phyloP scores from a whole-genome alignment of 1,139 yeast genomes.

The Diutina scorzettiae region DNA sequence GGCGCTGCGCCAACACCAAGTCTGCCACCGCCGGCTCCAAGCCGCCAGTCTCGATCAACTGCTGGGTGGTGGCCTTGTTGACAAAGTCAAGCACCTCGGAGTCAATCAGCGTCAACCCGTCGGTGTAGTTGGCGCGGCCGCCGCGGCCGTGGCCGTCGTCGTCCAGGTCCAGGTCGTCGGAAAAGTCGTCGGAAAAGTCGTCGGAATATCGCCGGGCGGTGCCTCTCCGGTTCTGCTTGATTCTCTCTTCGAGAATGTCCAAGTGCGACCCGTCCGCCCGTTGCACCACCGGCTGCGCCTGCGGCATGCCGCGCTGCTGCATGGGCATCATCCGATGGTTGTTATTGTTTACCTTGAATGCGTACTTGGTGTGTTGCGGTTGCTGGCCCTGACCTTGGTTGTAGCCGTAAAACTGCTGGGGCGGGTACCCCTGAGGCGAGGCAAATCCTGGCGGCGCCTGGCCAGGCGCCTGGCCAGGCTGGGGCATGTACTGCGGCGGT shows the following conservation, averaged over 20 bases:
- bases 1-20: conserved; percentile 49
- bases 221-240: conserved; percentile 20
- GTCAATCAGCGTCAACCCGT: conserved; percentile 44
- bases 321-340: not conserved
- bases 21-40: conserved; percentile 61
- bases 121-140: conserved; percentile 22
- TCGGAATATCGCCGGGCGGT: conserved; percentile 23
- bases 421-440: not conserved
- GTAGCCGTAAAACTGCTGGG: not conserved
- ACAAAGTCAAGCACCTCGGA: conserved; percentile 62
- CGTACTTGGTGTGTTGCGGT: conserved; percentile 3
- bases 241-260: conserved; percentile 28
- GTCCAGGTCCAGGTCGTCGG: conserved; percentile 28
- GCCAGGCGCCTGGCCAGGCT: not conserved
- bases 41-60: conserved; percentile 69
- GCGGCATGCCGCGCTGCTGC: not conserved
- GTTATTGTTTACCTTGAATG: conserved; percentile 2
- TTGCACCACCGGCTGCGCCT: conserved; percentile 3
- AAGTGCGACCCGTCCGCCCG: conserved; percentile 22
- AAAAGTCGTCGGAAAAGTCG: conserved; percentile 19
- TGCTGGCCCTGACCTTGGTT: not conserved
- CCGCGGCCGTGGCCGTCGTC: conserved; percentile 30
- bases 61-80: conserved; percentile 64
- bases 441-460: not conserved
- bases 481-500: not conserved